Evolutionary conservation across 1,284 basidiomycete species (phyloP), one percentile per base, ranked within the genome.

Genomic region (Austroboletus rostrupii): DNA sequence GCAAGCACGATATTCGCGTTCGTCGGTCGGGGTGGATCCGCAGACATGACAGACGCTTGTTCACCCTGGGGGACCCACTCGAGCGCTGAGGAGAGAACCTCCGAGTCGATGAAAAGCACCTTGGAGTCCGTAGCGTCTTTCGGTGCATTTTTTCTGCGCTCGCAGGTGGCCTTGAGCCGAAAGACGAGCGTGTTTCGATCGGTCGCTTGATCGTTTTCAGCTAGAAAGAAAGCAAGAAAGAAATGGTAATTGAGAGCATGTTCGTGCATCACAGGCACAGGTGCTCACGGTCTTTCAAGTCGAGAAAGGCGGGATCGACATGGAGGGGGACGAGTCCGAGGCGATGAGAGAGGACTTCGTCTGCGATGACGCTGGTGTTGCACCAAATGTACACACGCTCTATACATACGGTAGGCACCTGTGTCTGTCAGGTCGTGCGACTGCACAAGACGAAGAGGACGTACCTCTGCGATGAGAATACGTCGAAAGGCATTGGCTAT

Each of bases 141-240:
- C 13, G 73, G 73, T 9, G 71, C 72, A 35, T 73, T 68, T 53
- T 70, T 72, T 59, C 80, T 80, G 1, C 86, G 79, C 44, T 83
- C 78, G 68, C 95, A 99, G 23, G 78, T 70, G 1, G 89, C 73
- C 21, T 86, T 74, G 28, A 97, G 73, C 45, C 80, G 79, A 69
- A 99, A 98, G 17, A 98, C 92, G 53, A 98, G 72, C 1, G 96
- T 98, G 69, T 98, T 94, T 52, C 85, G 79, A 66, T 99, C 96
- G 17, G 89, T 93, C 10, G 91, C 78, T 39, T 77, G 74, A 47
- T 84, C 82, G 28, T 73, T 67, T 17, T 69, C 61, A 40, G 62
- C 76, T 69, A 46, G 20, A 17, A 26, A 12, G 37, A 2, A 31
- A n/a, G n/a, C n/a, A n/a, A 28, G 2, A n/a, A 11, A 19, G 16